Conservation (phyloP, 768 basidiomycete genomes). For the Glaciozyma antarctica region DNA sequence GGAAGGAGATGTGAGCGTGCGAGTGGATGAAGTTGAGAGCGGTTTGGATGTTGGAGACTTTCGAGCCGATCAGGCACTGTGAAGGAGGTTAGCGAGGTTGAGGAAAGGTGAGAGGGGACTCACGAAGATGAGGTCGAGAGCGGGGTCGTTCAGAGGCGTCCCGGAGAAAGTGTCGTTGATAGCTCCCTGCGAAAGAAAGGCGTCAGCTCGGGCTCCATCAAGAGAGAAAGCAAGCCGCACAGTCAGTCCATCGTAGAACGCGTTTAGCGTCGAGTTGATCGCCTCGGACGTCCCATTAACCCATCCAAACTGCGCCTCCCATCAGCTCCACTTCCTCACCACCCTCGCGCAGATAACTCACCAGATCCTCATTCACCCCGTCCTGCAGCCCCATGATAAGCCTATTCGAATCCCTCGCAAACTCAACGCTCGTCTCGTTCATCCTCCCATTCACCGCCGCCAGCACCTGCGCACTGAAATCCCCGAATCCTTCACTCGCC, state of each 20-base stretch:
- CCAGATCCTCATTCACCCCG: slow-evolving; percentile 55
- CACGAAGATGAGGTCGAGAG: slow-evolving; percentile 67
- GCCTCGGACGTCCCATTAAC: slow-evolving; percentile 79
- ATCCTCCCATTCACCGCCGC: slow-evolving; percentile 65
- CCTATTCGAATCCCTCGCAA: slow-evolving; percentile 65
- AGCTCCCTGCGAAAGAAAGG: background rate
- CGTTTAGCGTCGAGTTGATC: slow-evolving; percentile 73
- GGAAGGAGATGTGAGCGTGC: slow-evolving; percentile 71
- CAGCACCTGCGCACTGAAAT: slow-evolving; percentile 63
- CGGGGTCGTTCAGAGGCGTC: slow-evolving; percentile 68
- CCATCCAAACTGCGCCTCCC: slow-evolving; percentile 75
- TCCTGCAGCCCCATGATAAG: slow-evolving; percentile 62
- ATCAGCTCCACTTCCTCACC: background rate
- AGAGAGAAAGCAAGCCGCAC: slow-evolving; percentile 15
- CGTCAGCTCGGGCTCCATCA: background rate
- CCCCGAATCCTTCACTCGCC: slow-evolving; percentile 53
- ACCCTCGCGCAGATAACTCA: slow-evolving; percentile 1
- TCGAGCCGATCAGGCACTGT: slow-evolving; percentile 75
- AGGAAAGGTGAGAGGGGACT: background rate
- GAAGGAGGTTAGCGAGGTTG: no score
- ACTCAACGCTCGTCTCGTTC: slow-evolving; percentile 65
- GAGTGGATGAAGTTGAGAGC: slow-evolving; percentile 85
- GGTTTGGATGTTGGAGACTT: slow-evolving; percentile 73
- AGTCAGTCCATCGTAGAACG: slow-evolving; percentile 80
- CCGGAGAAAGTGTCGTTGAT: slow-evolving; percentile 52